Evolutionary conservation across 1,284 basidiomycete species (phyloP), one percentile per base, ranked within the genome.

Genomic region (Taiwanofungus camphoratus): DNA sequence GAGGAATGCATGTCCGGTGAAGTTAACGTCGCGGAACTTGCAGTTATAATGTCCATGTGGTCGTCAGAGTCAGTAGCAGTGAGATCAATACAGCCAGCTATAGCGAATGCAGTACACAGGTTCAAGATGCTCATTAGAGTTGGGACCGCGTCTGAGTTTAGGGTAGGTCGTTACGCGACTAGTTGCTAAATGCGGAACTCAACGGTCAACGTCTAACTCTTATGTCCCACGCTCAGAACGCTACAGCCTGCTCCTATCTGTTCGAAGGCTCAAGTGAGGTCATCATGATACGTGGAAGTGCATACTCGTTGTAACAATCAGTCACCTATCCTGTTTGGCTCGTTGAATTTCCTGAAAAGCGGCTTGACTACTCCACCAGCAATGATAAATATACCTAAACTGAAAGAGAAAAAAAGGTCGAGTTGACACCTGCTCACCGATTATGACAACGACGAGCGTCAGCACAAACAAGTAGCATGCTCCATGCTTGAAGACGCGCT

Each of bases 381-480:
- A n/a, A n/a, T n/a, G n/a, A n/a, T n/a, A n/a, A n/a, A n/a, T n/a
- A n/a, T n/a, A n/a, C n/a, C n/a, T n/a, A n/a, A n/a, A n/a, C n/a
- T n/a, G n/a, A n/a, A n/a, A n/a, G n/a, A n/a, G n/a, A n/a, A n/a
- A n/a, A n/a, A n/a, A n/a, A n/a, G n/a, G n/a, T n/a, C n/a, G n/a
- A n/a, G n/a, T n/a, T 8, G 7, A 8, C 8, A 9, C 13, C 22
- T 12, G 44, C 63, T 37, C n/a, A 71, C 68, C 66, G 16, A 73
- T 54, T 45, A 73, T 57, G 6, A 69, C 56, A 5, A 74, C 67
- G 29, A 66, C 63, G 4, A 55, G 36, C 5, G 70, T 67, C 37
- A 74, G 59, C 16, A 55, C 51, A 4, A 63, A 50, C 16, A 72
- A 75, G 38, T 67, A 69, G 55, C 63, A 59, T 9, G 65, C 55